Conservation (phyloP, 1,284 basidiomycete species). For the Athelia psychrophila region DNA sequence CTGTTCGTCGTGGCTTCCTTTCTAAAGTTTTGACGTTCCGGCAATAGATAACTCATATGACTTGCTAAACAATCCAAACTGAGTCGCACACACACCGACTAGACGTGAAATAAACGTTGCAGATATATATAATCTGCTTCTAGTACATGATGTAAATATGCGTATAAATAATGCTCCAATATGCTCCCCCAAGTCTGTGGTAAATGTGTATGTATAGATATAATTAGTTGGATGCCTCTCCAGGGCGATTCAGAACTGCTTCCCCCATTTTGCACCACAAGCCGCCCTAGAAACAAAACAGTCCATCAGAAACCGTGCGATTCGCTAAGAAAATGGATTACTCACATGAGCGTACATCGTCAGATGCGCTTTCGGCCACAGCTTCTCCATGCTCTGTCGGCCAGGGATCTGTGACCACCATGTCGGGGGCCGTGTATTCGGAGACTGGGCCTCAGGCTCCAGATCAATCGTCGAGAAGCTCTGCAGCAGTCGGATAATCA, state of each 20-base stretch:
- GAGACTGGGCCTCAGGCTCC: constrained; percentile 32
- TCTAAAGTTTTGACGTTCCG: too few relatives aligned
- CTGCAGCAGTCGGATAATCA: constrained; percentile 38
- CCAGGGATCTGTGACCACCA: constrained; percentile 41
- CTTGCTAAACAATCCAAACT: too few relatives aligned
- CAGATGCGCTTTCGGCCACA: constrained; percentile 52
- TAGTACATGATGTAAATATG: too few relatives aligned
- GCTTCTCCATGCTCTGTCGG: constrained; percentile 42
- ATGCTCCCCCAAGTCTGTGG: too few relatives aligned
- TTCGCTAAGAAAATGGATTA: constrained; percentile 25
- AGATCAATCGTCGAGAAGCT: constrained; percentile 28
- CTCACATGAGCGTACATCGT: constrained; percentile 44
- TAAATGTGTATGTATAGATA: too few relatives aligned
- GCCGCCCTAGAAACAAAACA: constrained; percentile 28
- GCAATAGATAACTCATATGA: too few relatives aligned
- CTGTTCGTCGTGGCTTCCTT: too few relatives aligned
- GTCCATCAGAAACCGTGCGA: constrained; percentile 12
- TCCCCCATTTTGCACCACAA: constrained; percentile 37
- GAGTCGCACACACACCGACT: too few relatives aligned
- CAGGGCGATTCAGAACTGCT: constrained; percentile 3
- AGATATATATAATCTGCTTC: too few relatives aligned
- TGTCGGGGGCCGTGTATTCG: constrained; percentile 37
- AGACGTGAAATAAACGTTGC: too few relatives aligned
- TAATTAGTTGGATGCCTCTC: too few relatives aligned
- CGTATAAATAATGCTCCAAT: too few relatives aligned